A percentile compares a stretch with the other conserved stretches of the same genome.
Conservation (phyloP, 768 basidiomycete genomes). For the Lactarius quietus region DNA sequence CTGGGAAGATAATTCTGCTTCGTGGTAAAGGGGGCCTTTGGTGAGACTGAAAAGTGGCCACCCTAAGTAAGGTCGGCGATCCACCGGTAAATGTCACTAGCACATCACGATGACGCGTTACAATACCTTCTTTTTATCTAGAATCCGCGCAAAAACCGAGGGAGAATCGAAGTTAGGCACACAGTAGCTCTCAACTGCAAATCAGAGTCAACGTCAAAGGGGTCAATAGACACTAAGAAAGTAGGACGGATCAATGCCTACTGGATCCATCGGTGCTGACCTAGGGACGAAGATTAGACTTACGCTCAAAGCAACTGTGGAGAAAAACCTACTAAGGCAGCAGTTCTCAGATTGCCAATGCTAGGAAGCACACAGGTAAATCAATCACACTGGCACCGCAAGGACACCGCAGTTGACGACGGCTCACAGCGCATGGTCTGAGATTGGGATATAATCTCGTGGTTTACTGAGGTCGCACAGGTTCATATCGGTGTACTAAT, state of each 20-base stretch:
- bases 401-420: constrained; percentile 17
- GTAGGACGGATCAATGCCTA: constrained; percentile 31
- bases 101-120: not conserved
- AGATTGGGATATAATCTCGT: constrained; percentile 69
- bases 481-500: constrained; percentile 17
- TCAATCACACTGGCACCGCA: not conserved
- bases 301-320: not conserved
- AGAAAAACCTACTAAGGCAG: constrained; percentile 53
- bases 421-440: constrained; percentile 70
- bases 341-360: constrained; percentile 81
- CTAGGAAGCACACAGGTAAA: constrained; percentile 36
- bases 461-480: constrained; percentile 34
- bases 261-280: constrained; percentile 82
- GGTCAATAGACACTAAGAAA: not conserved
- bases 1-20: constrained; percentile 83
- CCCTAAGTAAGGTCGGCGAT: no score
- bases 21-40: constrained; percentile 60
- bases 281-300: constrained; percentile 28
- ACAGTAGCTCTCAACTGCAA: constrained; percentile 84
- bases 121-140: constrained; percentile 72
- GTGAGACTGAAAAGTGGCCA: constrained; percentile 89
- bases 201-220: not conserved
- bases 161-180: constrained; percentile 93
- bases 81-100: constrained; percentile 20
- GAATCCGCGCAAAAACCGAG: constrained; percentile 83